phyloP scores from a whole-genome alignment of 2,329 filamentous ascomycete genomes.

The Cladosporium sp. region DNA sequence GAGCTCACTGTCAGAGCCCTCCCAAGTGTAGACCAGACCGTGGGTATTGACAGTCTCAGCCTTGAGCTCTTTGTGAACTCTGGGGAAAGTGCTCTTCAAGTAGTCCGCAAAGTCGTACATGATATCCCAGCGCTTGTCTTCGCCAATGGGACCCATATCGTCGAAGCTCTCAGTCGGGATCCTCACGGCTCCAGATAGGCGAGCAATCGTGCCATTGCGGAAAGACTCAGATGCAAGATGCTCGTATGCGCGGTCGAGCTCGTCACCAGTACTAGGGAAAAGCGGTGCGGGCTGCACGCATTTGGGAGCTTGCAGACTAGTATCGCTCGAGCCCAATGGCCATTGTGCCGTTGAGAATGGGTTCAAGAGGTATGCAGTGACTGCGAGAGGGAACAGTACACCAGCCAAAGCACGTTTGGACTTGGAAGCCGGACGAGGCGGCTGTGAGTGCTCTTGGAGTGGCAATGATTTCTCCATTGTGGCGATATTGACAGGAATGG shows the following conservation, averaged over 20 bases:
- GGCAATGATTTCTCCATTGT: slow-evolving; percentile 27
- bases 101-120: slow-evolving; percentile 50
- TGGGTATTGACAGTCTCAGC: slow-evolving; percentile 58
- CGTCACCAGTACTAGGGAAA: slow-evolving; percentile 21
- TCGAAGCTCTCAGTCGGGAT: slow-evolving; percentile 55
- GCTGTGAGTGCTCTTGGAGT: slow-evolving; percentile 17
- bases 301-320: slow-evolving; percentile 5
- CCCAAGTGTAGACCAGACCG: slow-evolving; percentile 58
- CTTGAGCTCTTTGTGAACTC: slow-evolving; percentile 32
- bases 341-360: slow-evolving; percentile 3
- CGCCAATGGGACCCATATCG: slow-evolving; percentile 51
- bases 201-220: slow-evolving; percentile 35
- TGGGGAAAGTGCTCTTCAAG: slow-evolving; percentile 50
- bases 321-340: neutral
- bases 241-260: slow-evolving; percentile 28
- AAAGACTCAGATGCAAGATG: slow-evolving; percentile 28
- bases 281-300: slow-evolving; percentile 28
- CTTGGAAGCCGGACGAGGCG: slow-evolving; percentile 15
- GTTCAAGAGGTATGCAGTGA: neutral
- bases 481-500: slow-evolving; percentile 1
- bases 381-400: slow-evolving; percentile 13
- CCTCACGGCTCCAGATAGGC: slow-evolving; percentile 53
- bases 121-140: slow-evolving; percentile 53
- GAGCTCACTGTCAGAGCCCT: slow-evolving; percentile 50
- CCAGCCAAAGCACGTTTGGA: slow-evolving; percentile 16